Percentiles rank a stretch among this genome's conserved stretches.
Evolutionary conservation across 441 rosid genomes (phyloP).

Genomic region (Kokia cookei): DNA sequence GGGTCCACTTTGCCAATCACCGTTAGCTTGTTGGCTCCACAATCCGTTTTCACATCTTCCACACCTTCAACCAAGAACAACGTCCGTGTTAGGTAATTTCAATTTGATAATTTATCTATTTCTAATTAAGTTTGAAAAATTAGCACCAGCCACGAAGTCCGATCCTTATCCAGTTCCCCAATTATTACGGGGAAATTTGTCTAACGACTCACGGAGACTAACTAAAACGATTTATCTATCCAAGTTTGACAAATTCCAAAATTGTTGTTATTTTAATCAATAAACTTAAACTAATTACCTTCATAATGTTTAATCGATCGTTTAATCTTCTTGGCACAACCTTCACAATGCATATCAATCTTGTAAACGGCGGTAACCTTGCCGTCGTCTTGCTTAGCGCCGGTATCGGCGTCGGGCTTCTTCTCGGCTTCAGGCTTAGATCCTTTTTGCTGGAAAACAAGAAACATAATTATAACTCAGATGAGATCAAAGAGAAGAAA

Average conservation of each 20-base stretch:
- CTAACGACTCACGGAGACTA: not conserved
- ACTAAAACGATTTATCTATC: not conserved
- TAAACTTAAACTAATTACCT: conserved; percentile 31
- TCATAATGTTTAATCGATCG: conserved; percentile 37
- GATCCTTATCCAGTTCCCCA: not conserved
- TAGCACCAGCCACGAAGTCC: not conserved
- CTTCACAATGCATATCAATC: conserved; percentile 89
- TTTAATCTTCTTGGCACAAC: conserved; percentile 78
- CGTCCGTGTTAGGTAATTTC: conserved; percentile 9
- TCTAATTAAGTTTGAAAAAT: not conserved
- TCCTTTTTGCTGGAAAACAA: conserved; percentile 31
- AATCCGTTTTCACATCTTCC: conserved; percentile 54
- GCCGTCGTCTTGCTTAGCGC: conserved; percentile 42
- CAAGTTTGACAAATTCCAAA: not conserved
- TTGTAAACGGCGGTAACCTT: conserved; percentile 48
- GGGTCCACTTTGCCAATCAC: conserved; percentile 84
- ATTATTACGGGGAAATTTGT: not conserved
- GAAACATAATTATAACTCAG: not conserved
- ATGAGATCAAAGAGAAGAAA: not conserved
- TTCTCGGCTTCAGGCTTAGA: conserved; percentile 47
- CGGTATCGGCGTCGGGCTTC: conserved; percentile 42
- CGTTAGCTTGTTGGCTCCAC: conserved; percentile 49
- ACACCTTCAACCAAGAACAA: conserved; percentile 49
- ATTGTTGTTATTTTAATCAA: not conserved
- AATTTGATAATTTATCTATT: not conserved